A percentile compares a stretch with the other conserved stretches of the same genome.
phyloP scores from a whole-genome alignment of 768 basidiomycete species.

The Grammothele lineata region DNA sequence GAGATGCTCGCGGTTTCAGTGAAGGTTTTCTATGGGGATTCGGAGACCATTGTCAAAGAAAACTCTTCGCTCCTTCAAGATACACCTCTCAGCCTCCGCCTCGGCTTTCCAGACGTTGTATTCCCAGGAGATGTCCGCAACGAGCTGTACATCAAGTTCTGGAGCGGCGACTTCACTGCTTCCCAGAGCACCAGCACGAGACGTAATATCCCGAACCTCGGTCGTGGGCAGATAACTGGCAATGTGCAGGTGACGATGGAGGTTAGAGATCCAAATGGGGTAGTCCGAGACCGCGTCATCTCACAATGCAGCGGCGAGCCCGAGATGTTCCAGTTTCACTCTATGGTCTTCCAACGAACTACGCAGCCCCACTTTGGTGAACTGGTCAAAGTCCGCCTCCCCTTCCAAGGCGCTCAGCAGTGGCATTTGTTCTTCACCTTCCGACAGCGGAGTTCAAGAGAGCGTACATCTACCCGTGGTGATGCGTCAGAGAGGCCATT shows the following conservation, averaged over 20 bases:
- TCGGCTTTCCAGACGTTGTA: slow-evolving; percentile 95
- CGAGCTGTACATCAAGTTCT: slow-evolving; percentile 93
- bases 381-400: slow-evolving; percentile 82
- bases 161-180: slow-evolving; percentile 83
- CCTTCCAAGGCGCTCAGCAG: slow-evolving; percentile 57
- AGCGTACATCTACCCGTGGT: slow-evolving; percentile 37
- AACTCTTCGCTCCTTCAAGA: slow-evolving; percentile 82
- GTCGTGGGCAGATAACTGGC: slow-evolving; percentile 49
- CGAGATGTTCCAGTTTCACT: slow-evolving; percentile 74
- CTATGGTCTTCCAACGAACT: slow-evolving; percentile 87
- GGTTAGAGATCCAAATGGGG: slow-evolving; percentile 71
- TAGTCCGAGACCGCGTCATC: slow-evolving; percentile 63
- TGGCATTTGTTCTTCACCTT: slow-evolving; percentile 97
- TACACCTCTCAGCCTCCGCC: slow-evolving; percentile 74
- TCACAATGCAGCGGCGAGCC: slow-evolving; percentile 86
- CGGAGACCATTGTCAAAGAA: slow-evolving; percentile 68
- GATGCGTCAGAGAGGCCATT: slow-evolving; percentile 70
- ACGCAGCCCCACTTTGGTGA: slow-evolving; percentile 91
- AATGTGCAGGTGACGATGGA: slow-evolving; percentile 92
- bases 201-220: slow-evolving; percentile 51
- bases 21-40: slow-evolving; percentile 85
- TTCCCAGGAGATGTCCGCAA: slow-evolving; percentile 92
- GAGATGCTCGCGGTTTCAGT: slow-evolving; percentile 81
- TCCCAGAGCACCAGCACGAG: slow-evolving; percentile 50
- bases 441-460: slow-evolving; percentile 60